phyloP scores from a whole-genome alignment of 2,329 filamentous ascomycete species.

The Pseudocercospora crystallina region DNA sequence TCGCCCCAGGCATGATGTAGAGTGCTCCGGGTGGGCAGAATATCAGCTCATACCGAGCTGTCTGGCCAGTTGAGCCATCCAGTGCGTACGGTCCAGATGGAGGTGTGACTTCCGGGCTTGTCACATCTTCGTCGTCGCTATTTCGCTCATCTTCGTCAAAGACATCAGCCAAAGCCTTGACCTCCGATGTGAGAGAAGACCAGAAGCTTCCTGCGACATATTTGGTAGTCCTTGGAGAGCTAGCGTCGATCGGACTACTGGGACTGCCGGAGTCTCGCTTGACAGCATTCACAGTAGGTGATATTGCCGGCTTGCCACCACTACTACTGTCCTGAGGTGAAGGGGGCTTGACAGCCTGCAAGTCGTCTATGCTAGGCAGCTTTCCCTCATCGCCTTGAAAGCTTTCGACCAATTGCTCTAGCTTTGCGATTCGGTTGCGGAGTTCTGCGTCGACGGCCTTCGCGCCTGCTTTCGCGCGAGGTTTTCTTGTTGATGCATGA shows the following conservation, averaged over 20 bases:
- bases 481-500: slow-evolving; percentile 20
- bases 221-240: slow-evolving; percentile 23
- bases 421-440: slow-evolving; percentile 23
- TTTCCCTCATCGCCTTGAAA: slow-evolving; percentile 23
- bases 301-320: no score
- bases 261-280: background rate
- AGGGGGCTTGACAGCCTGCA: background rate
- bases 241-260: slow-evolving; percentile 9
- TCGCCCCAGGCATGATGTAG: slow-evolving; percentile 35
- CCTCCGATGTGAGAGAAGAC: slow-evolving; percentile 33
- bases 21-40: slow-evolving; percentile 31
- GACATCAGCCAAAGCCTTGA: slow-evolving; percentile 33
- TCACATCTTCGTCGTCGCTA: slow-evolving; percentile 22
- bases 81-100: slow-evolving; percentile 9
- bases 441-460: slow-evolving; percentile 25
- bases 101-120: slow-evolving; percentile 21
- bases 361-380: background rate
- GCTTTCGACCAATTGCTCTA: slow-evolving; percentile 24
- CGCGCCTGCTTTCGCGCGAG: slow-evolving; percentile 21
- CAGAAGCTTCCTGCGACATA: slow-evolving; percentile 36
- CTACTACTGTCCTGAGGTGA: no score
- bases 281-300: no score
- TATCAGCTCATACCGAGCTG: slow-evolving; percentile 25
- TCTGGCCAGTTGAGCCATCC: slow-evolving; percentile 1
- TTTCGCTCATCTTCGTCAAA: slow-evolving; percentile 29